Conservation (phyloP, 2,329 filamentous ascomycete species). For the Diplodia scrobiculata region DNA sequence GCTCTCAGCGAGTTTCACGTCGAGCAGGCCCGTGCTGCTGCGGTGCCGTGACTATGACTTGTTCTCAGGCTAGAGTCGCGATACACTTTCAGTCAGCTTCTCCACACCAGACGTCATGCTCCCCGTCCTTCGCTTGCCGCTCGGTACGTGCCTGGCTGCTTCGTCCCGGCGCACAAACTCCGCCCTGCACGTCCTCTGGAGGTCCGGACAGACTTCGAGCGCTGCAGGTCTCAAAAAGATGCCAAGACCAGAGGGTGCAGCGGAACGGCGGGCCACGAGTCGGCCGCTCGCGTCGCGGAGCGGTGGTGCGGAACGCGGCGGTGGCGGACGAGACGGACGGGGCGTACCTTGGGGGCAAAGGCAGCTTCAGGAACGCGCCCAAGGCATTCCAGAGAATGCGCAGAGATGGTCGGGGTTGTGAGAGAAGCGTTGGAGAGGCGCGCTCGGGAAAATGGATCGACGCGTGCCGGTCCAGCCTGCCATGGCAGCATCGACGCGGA, state of each 20-base stretch:
- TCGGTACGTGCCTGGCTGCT: neutral
- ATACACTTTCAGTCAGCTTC: slow-evolving; percentile 16
- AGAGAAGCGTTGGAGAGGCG: slow-evolving; percentile 18
- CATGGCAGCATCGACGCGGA: slow-evolving; percentile 5
- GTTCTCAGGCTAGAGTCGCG: slow-evolving; percentile 23
- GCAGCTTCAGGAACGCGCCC: slow-evolving; percentile 3
- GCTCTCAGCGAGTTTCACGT: slow-evolving; percentile 13
- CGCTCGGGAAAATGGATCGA: slow-evolving; percentile 20
- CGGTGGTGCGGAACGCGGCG: slow-evolving; percentile 1
- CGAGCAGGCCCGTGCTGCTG: slow-evolving; percentile 11
- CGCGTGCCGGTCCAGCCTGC: neutral
- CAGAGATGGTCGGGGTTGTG: neutral
- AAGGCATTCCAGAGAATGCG: slow-evolving; percentile 5
- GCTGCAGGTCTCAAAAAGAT: neutral
- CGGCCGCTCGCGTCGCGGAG: neutral
- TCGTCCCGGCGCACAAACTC: neutral
- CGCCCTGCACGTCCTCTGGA: neutral
- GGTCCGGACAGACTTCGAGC: neutral
- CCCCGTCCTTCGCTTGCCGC: neutral
- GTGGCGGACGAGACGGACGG: slow-evolving; percentile 1
- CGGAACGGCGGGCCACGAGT: neutral
- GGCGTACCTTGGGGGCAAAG: slow-evolving; percentile 10
- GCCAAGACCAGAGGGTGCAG: neutral
- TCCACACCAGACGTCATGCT: slow-evolving; percentile 19
- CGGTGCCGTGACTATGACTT: slow-evolving; percentile 16